These are phyloP conservation scores for Nyssa sinensis DNA, from an alignment of 148 eudicot species.

Conservation along the genomic window DNA sequence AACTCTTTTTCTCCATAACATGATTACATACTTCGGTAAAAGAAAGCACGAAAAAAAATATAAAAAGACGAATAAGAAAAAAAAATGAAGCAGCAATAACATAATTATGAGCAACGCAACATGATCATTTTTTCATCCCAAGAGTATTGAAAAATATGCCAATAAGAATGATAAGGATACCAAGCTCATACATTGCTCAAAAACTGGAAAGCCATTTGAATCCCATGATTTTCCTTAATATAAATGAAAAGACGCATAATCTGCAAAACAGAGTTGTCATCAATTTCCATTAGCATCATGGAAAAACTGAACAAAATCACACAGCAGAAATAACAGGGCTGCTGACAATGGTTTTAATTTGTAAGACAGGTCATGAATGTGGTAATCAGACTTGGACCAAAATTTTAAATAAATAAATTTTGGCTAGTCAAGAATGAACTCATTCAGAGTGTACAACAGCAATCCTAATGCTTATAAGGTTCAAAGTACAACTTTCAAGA, in stretches of 20 bases:
- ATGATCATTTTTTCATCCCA: background rate
- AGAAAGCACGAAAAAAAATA: too few species aligned
- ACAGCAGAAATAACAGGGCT: background rate
- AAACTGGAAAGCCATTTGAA: constrained; percentile 78
- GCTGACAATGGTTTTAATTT: background rate
- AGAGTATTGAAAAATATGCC: background rate
- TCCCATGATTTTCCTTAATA: constrained; percentile 77
- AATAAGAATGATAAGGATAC: constrained; percentile 20
- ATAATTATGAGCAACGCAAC: constrained; percentile 4
- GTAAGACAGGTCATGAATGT: background rate
- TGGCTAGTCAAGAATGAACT: background rate
- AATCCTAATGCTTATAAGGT: background rate
- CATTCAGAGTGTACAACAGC: background rate
- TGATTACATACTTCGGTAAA: too few species aligned
- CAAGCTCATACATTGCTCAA: constrained; percentile 70
- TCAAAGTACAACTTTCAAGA: background rate
- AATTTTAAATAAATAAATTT: background rate
- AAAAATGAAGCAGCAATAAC: background rate
- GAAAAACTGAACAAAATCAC: constrained; percentile 6
- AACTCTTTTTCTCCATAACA: too few species aligned
- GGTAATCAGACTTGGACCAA: background rate
- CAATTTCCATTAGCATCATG: background rate
- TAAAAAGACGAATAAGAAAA: background rate
- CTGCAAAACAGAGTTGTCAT: constrained; percentile 47
- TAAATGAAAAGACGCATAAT: constrained; percentile 72